Evolutionary conservation across 805 yeast genomes (phyloP), one percentile per base, ranked within the genome.

Genomic region (Wickerhamomyces bisporus): DNA sequence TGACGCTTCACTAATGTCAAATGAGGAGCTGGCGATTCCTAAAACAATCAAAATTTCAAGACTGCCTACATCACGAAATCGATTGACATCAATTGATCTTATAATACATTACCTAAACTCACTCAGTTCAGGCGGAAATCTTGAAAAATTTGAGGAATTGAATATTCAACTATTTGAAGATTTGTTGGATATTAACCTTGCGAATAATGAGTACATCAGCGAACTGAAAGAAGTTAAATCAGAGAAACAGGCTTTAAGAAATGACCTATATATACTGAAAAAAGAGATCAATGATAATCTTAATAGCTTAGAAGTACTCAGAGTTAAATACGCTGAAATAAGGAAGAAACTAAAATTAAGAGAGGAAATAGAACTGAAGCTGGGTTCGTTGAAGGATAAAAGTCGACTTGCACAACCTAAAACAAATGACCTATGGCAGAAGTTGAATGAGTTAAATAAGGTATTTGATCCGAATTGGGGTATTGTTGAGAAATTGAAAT

Each of bases 131-230:
- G 31, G 47, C 7, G 30, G 35, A 2, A 49, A 37, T 8, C 64
- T 61, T 42, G 34, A 41, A 6, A 40, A 42, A 3, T 29, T 48
- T n/a, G 39, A 58, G n/a, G 47, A 48, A 12, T 36, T 38, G 3
- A 30, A n/a, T n/a, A 11, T 19, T 4, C 17, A 16, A n/a, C 60
- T 62, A 52, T 58, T 66, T 30, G 46, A 45, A 2, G 48, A 52
- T 11, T 43, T 65, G 19, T 49, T 67, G 24, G 73, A 68, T 45
- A 36, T 61, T 6, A 55, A 60, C 37, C 40, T 68, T 30, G 49
- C 60, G 2, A 67, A 63, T 44, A 60, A 64, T 30, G 45, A 55
- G 17, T 45, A 64, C n/a, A 35, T 50, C 11, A 47, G 48, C 19
- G 60, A 63, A 26, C 45, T 66, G 17, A 40, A 48, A 9, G 54